Evolutionary conservation across 2,329 filamentous ascomycete genomes (phyloP).

Genomic region (Cladophialophora yegresii): DNA sequence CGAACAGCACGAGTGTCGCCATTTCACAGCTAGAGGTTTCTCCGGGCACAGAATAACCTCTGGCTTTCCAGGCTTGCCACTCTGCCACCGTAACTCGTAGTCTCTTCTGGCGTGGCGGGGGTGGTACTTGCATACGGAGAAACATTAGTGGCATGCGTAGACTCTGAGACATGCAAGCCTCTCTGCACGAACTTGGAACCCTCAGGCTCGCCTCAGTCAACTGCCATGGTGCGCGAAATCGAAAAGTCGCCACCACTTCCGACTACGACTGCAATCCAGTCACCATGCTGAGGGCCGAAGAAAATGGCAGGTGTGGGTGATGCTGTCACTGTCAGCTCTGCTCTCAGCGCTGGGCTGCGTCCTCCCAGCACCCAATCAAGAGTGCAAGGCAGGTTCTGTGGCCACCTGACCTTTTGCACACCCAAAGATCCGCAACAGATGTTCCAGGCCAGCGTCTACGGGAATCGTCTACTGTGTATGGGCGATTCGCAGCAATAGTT

Average conservation of each 20-base stretch:
- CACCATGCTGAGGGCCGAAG: neutral
- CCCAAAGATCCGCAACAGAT: conserved; percentile 3
- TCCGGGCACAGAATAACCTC: neutral
- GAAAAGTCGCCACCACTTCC: conserved; percentile 16
- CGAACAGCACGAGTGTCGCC: neutral
- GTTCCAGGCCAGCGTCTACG: conserved; percentile 13
- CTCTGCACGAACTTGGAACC: conserved; percentile 24
- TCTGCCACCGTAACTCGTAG: neutral
- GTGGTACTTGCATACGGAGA: conserved; percentile 28
- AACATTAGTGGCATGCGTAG: conserved; percentile 21
- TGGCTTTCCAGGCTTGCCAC: neutral
- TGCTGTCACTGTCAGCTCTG: conserved; percentile 10
- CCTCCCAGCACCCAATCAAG: conserved; percentile 11
- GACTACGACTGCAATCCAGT: conserved; percentile 4
- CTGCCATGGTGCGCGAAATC: conserved; percentile 2
- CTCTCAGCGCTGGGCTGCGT: neutral
- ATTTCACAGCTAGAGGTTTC: neutral
- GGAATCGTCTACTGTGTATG: neutral
- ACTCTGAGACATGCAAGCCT: conserved; percentile 29
- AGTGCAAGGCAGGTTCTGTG: neutral
- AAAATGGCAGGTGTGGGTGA: conserved; percentile 4
- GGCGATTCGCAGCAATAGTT: conserved; percentile 5
- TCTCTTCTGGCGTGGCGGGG: neutral
- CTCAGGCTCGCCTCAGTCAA: neutral
- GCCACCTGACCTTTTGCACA: neutral